phyloP scores from a whole-genome alignment of 352 stramenopile species.

The Pythium graminicola region DNA sequence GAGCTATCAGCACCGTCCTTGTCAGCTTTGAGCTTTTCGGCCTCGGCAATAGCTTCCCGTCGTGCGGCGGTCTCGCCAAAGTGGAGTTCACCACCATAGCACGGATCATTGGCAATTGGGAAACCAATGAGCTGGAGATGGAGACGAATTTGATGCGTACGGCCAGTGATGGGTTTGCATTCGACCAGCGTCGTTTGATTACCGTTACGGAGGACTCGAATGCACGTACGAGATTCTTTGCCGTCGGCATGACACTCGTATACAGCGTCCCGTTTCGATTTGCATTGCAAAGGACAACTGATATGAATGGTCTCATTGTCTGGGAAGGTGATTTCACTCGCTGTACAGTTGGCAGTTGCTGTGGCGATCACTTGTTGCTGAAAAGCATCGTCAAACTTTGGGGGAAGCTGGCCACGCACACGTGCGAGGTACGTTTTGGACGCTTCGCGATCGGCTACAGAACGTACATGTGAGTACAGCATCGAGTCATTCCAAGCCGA shows the following conservation, averaged over 20 bases:
- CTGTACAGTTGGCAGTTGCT: constrained; percentile 39
- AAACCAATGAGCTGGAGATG: constrained; percentile 91
- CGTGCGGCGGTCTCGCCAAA: constrained; percentile 68
- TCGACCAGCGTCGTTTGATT: constrained; percentile 84
- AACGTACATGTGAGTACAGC: too few relatives aligned
- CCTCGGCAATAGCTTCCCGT: constrained; percentile 36
- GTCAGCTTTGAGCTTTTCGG: constrained; percentile 33
- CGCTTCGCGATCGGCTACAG: constrained; percentile 62
- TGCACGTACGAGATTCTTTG: constrained; percentile 71
- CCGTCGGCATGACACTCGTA: constrained; percentile 80
- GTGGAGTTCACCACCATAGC: constrained; percentile 94
- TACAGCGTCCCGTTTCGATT: constrained; percentile 74
- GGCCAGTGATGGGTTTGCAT: constrained; percentile 91
- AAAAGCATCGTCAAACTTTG: constrained; percentile 25
- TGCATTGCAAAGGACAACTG: constrained; percentile 73
- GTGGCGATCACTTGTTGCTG: constrained; percentile 35
- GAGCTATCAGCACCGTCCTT: constrained; percentile 29
- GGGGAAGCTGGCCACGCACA: constrained; percentile 86
- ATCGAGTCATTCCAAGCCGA: too few relatives aligned
- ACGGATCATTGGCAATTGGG: constrained; percentile 96
- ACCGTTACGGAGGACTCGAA: constrained; percentile 53
- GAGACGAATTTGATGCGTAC: constrained; percentile 97
- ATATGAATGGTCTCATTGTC: constrained; percentile 51
- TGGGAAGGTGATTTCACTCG: constrained; percentile 49
- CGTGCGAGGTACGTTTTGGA: constrained; percentile 95